A percentile compares a stretch with the other conserved stretches of the same genome.
phyloP scores from a whole-genome alignment of 106 monocot species.

The Agapanthus africanus region DNA sequence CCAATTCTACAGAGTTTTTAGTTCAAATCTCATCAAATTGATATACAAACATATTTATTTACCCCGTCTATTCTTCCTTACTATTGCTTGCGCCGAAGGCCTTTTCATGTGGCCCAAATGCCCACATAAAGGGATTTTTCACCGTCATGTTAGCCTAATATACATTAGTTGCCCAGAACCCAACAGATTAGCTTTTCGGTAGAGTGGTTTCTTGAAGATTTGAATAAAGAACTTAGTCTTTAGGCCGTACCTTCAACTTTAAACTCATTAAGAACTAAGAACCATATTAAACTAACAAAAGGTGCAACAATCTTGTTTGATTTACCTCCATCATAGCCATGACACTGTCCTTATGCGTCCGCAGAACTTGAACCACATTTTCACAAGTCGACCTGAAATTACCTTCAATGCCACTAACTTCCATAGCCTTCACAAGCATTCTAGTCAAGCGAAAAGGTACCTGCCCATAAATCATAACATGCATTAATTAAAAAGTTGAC shows the following conservation, averaged over 20 bases:
- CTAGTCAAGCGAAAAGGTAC: slow-evolving; percentile 98
- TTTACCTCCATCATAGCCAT: slow-evolving; percentile 99
- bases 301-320: not conserved
- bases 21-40: too few relatives aligned
- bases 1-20: too few relatives aligned
- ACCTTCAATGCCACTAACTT: slow-evolving; percentile 99
- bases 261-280: not conserved
- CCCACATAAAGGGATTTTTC: too few relatives aligned
- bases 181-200: too few relatives aligned
- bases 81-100: too few relatives aligned
- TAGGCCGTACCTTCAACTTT: not conserved
- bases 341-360: slow-evolving; percentile 93
- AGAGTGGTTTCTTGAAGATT: too few relatives aligned
- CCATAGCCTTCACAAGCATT: slow-evolving; percentile 99
- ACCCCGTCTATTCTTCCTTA: too few relatives aligned
- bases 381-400: slow-evolving; percentile 97
- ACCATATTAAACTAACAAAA: not conserved
- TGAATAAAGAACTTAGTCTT: not conserved
- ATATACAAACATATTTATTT: too few relatives aligned
- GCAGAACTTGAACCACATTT: slow-evolving; percentile 99
- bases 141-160: too few relatives aligned
- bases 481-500: slow-evolving; percentile 18
- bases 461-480: slow-evolving; percentile 16
- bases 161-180: too few relatives aligned
- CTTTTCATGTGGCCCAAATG: too few relatives aligned